phyloP scores from a whole-genome alignment of 2,329 filamentous ascomycete genomes.

The Aspergillus sp. region DNA sequence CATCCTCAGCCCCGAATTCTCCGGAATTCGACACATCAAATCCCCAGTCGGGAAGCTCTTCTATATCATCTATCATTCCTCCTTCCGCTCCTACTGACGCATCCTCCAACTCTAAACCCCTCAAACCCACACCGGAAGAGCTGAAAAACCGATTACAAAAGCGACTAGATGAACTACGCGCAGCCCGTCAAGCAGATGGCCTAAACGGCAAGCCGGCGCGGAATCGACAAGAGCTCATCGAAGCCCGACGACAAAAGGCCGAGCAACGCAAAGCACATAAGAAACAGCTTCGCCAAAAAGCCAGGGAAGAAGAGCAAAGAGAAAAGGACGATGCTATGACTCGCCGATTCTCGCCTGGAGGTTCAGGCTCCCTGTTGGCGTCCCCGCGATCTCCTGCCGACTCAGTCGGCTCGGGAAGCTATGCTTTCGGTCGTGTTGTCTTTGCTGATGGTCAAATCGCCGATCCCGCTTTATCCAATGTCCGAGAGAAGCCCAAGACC shows the following conservation, averaged over 20 bases:
- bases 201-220: constrained; percentile 77
- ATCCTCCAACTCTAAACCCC: constrained; percentile 55
- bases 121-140: constrained; percentile 68
- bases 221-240: constrained; percentile 88
- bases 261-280: constrained; percentile 84
- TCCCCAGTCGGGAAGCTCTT: constrained; percentile 59
- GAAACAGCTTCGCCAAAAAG: constrained; percentile 75
- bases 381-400: constrained; percentile 53
- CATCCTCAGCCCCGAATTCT: constrained; percentile 55
- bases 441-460: constrained; percentile 83
- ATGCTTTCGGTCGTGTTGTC: constrained; percentile 86
- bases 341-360: constrained; percentile 55
- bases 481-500: constrained; percentile 68
- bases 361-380: constrained; percentile 58
- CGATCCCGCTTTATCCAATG: constrained; percentile 64
- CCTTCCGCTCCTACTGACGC: constrained; percentile 25
- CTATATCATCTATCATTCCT: constrained; percentile 65
- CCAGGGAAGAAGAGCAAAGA: constrained; percentile 75
- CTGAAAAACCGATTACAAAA: constrained; percentile 77
- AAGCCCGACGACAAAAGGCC: constrained; percentile 82
- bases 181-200: constrained; percentile 82
- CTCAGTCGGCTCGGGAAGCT: constrained; percentile 54
- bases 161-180: constrained; percentile 80
- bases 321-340: constrained; percentile 58
- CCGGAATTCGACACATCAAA: constrained; percentile 56